Evolutionary conservation across 148 eudicot genomes (phyloP).

Genomic region (Cornus kousa): DNA sequence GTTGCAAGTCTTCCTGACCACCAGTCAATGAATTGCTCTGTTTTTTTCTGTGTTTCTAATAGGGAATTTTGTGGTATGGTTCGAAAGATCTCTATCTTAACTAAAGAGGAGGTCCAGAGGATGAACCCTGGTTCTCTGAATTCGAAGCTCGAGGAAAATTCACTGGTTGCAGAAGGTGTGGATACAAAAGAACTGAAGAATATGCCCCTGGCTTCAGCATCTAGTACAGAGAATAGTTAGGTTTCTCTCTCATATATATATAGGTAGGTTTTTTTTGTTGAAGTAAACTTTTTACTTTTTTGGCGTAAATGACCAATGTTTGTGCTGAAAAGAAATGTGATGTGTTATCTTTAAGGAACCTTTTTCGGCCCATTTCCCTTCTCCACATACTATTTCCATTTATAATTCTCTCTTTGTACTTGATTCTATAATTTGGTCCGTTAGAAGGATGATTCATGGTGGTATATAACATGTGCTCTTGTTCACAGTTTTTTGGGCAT

Average conservation of each 20-base stretch:
- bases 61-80: slow-evolving; percentile 96
- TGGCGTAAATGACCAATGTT: too few species aligned
- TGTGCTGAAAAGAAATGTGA: too few species aligned
- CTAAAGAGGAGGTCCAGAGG: slow-evolving; percentile 83
- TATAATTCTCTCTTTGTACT: background rate
- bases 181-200: slow-evolving; percentile 57
- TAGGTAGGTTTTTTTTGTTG: slow-evolving; percentile 22
- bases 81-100: slow-evolving; percentile 80
- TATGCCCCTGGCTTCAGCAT: slow-evolving; percentile 34
- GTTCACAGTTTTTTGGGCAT: background rate
- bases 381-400: too few species aligned
- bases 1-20: background rate
- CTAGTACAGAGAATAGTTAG: slow-evolving; percentile 38
- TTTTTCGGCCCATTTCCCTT: background rate
- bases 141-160: slow-evolving; percentile 50
- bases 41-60: slow-evolving; percentile 13
- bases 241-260: slow-evolving; percentile 20
- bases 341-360: too few species aligned
- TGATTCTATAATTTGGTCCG: too few species aligned
- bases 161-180: slow-evolving; percentile 32
- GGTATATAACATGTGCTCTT: background rate
- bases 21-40: background rate
- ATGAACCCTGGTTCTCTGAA: slow-evolving; percentile 67
- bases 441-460: background rate
- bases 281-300: background rate